These are phyloP conservation scores for Diaporthe sp. DNA, from an alignment of 2,329 filamentous ascomycete genomes.

Conservation along the genomic window DNA sequence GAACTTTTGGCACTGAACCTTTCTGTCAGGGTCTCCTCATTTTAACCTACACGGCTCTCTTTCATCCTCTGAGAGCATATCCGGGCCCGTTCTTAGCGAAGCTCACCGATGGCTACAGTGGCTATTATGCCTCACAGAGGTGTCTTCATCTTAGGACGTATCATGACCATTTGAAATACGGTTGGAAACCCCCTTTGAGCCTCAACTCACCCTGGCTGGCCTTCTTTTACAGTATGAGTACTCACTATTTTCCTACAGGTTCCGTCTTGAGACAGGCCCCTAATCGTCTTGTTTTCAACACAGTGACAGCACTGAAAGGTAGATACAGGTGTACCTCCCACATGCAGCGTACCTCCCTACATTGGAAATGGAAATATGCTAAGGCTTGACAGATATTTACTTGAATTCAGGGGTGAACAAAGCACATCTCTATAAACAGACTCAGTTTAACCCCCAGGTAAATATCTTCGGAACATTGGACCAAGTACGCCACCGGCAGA, in stretches of 20 bases:
- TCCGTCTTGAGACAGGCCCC: not conserved
- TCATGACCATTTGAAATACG: not conserved
- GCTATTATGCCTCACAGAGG: not conserved
- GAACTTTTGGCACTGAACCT: not conserved
- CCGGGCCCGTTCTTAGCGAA: not conserved
- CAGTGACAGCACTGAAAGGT: not conserved
- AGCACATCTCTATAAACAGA: not conserved
- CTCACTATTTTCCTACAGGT: not conserved
- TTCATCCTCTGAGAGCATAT: not conserved
- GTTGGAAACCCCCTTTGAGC: not conserved
- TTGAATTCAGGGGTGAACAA: not conserved
- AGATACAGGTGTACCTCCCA: not conserved
- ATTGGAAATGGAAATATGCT: not conserved
- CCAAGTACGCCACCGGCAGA: conserved; percentile 30
- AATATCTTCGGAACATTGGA: conserved; percentile 34
- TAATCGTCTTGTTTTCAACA: not conserved
- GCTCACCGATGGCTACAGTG: not conserved
- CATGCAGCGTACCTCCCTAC: too few species aligned
- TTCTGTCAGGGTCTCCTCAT: not conserved
- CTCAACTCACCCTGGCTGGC: too few species aligned
- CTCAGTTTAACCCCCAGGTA: not conserved
- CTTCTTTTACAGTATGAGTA: too few species aligned
- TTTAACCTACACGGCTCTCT: not conserved
- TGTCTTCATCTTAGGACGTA: not conserved
- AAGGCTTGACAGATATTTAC: not conserved